Evolutionary conservation across 2,329 filamentous ascomycete genomes (phyloP), one percentile per base, ranked within the genome.

Genomic region (Venturia pyrina): DNA sequence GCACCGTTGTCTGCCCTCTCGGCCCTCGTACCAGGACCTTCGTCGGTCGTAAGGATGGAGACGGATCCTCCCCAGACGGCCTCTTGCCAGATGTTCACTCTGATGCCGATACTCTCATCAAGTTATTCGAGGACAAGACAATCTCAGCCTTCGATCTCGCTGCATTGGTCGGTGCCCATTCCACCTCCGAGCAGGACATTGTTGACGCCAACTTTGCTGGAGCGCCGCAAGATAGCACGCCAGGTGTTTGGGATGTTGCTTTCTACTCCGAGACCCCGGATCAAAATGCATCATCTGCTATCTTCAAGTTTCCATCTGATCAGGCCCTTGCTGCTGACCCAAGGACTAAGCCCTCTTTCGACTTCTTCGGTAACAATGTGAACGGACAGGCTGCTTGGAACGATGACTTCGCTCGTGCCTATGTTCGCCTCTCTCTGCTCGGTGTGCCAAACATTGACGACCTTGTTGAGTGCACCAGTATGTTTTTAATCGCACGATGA

Each of bases 141-240:
- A 80, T 85, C 72, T 73, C 73, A 8, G 72, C 81, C 1, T 72
- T 73, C 40, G 83, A 83, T 64, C 77, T 85, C 3, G 78, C 81
- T 2, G 82, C 83, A 1, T 78, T 85, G 1, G 70, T 85, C 2
- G 83, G 83, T 65, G 83, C 83, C 0, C 83, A 85, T 71, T 79
- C 79, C 3, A 75, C 78, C 10, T 78, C 80, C 48, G 53, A 65
- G 53, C 82, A 85, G 69, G 76, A 74, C 64, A 78, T 79, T 68
- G 77, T 80, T 64, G 77, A 83, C 68, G 67, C 74, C 0, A 59
- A 69, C 6, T 72, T 75, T 7, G 66, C 64, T 28, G 64, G 66
- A 21, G 43, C 28, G 32, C 41, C 66, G 17, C 66, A 67, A 64
- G 66, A 67, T n/a, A 17, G 15, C 17, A 67, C 66, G 15, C 70